Evolutionary conservation across 2,329 filamentous ascomycete genomes (phyloP), one percentile per base, ranked within the genome.

Genomic region (Colletotrichum somersetense): DNA sequence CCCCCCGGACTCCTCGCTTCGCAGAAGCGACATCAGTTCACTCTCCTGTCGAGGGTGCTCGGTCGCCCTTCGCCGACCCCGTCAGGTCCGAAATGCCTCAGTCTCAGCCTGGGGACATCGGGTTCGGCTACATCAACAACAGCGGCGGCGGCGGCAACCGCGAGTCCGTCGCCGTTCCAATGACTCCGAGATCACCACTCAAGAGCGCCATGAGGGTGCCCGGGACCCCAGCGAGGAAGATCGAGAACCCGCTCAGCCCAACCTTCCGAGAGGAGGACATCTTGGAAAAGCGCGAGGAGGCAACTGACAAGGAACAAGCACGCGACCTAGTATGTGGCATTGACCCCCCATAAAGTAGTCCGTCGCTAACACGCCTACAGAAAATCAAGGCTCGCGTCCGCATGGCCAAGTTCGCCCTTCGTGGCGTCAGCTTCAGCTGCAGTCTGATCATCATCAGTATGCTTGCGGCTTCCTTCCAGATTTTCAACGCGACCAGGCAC

Each of bases 371-470:
- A 76, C 5, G 3, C 5, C 8, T 71, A 58, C 79, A 97, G 96
- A 97, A 93, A 92, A 90, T 97, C 81, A 98, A 98, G 85, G 92
- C 92, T 46, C 91, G 94, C 76, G 95, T 98, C 44, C 91, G 96
- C 58, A 88, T 98, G 82, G 96, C 96, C 76, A 99, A 99, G 86
- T 92, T 98, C 77, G 90, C 97, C 74, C 91, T 99, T n/a, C 92
- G 96, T 75, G 92, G 94, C 68, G 93, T 98, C 84, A 98, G 96
- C 87, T 98, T 99, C 83, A 95, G 94, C 82, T 99, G 96, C 87
- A 96, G 93, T 81, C 88, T 98, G 73, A 98, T 99, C 80, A 94
- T 99, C 75, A 89, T 99, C 70, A 88, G 95, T 74, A 96, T 99
- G 89, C 86, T 99, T 66, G 91, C 93, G 18, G 89, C 94, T n/a